These are phyloP conservation scores for Dictyostelium firmibasis DNA, from an alignment of 78 protist genomes.

Conservation along the genomic window DNA sequence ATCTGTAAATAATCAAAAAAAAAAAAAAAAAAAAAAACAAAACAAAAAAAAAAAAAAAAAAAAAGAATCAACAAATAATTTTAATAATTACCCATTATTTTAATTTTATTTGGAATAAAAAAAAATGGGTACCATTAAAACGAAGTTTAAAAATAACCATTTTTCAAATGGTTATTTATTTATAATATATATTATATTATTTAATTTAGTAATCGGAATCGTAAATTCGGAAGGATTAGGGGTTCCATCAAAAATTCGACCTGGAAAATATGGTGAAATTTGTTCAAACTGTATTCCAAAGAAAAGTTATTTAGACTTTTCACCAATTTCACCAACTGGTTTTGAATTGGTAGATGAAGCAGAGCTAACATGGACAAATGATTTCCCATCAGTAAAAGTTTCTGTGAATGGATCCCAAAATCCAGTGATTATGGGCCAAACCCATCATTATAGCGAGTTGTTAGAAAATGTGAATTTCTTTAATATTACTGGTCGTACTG, in stretches of 20 bases:
- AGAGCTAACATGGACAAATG: background rate
- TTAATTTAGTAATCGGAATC: background rate
- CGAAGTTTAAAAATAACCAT: background rate
- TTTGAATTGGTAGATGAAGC: background rate
- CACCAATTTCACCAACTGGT: constrained; percentile 12
- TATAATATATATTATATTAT: background rate
- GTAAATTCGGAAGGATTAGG: background rate
- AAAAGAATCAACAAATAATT: background rate
- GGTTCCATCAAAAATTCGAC: background rate
- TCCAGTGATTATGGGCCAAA: constrained; percentile 24
- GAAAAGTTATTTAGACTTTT: constrained; percentile 32
- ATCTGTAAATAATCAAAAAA: background rate
- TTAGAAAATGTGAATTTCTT: background rate
- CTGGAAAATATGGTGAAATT: constrained; percentile 1
- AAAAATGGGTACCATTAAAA: constrained; percentile 4
- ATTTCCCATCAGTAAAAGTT: constrained; percentile 12
- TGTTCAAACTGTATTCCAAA: constrained; percentile 29
- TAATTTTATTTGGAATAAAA: background rate
- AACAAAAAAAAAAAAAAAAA: background rate
- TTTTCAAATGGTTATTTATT: background rate
- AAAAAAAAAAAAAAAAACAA: background rate
- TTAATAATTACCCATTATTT: background rate
- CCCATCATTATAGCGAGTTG: background rate
- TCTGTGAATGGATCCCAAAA: background rate
- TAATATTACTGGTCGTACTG: constrained; percentile 8